Evolutionary conservation across 306 rosid genomes (phyloP).

Genomic region (Boehmeria nivea): DNA sequence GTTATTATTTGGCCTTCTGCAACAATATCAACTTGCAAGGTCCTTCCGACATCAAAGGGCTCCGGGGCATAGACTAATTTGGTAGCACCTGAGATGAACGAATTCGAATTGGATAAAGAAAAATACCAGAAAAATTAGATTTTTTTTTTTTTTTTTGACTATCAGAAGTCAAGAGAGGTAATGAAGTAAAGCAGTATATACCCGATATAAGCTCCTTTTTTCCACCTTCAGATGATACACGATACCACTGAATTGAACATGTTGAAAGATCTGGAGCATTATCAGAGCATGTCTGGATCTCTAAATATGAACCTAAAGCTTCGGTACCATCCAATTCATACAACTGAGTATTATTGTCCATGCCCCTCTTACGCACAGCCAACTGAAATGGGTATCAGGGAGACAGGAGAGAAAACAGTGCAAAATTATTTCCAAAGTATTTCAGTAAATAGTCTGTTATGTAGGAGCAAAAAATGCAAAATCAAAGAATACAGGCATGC

Average conservation of each 20-base stretch:
- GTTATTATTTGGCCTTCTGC: slow-evolving; percentile 34
- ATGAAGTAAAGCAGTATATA: slow-evolving; percentile 12
- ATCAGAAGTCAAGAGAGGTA: background rate
- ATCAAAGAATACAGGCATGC: background rate
- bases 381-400: slow-evolving; percentile 41
- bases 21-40: slow-evolving; percentile 59
- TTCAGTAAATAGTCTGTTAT: too few relatives aligned
- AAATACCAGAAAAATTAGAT: too few relatives aligned
- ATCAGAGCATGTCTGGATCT: slow-evolving; percentile 57
- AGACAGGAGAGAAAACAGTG: slow-evolving; percentile 13
- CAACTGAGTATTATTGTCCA: slow-evolving; percentile 39
- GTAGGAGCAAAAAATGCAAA: too few relatives aligned
- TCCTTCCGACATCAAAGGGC: slow-evolving; percentile 78
- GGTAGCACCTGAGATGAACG: slow-evolving; percentile 63
- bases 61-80: slow-evolving; percentile 78
- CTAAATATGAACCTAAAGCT: slow-evolving; percentile 72
- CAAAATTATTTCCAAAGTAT: slow-evolving; percentile 3
- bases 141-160: too few relatives aligned
- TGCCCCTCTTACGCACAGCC: slow-evolving; percentile 51
- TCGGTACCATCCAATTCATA: slow-evolving; percentile 76
- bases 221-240: slow-evolving; percentile 57
- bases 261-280: slow-evolving; percentile 53
- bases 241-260: slow-evolving; percentile 75
- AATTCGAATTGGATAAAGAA: slow-evolving; percentile 10
- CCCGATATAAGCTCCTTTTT: slow-evolving; percentile 82